phyloP scores from a whole-genome alignment of 2,329 filamentous ascomycete species.

The Talaromyces atroroseus region DNA sequence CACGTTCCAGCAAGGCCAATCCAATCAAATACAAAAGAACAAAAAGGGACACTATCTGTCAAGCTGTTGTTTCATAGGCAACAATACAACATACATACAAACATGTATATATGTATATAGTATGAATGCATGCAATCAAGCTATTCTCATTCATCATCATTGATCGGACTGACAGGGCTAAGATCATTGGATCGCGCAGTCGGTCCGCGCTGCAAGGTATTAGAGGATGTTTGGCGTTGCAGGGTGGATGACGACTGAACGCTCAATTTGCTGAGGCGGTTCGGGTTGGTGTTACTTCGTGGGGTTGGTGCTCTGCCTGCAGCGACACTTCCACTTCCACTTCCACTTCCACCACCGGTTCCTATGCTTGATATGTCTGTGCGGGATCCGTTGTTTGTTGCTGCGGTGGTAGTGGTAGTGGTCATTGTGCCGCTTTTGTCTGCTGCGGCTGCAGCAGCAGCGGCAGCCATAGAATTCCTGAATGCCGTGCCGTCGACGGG shows the following conservation, averaged over 20 bases:
- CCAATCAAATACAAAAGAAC: background rate
- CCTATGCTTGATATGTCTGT: constrained; percentile 7
- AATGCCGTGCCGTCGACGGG: constrained; percentile 12
- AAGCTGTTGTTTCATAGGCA: background rate
- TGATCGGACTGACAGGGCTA: constrained; percentile 10
- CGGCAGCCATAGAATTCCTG: constrained; percentile 1
- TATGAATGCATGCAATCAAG: background rate
- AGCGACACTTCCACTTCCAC: background rate
- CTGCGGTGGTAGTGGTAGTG: background rate
- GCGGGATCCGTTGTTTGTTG: constrained; percentile 9
- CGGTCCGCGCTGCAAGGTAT: background rate
- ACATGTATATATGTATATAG: background rate
- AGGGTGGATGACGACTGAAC: constrained; percentile 3
- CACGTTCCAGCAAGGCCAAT: background rate
- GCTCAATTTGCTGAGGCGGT: background rate
- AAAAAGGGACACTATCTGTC: background rate
- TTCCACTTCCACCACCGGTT: background rate
- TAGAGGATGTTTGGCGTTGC: background rate
- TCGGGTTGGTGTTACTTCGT: background rate
- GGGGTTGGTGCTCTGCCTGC: constrained; percentile 5
- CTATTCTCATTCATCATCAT: background rate
- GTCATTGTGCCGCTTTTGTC: background rate
- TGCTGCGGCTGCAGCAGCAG: constrained; percentile 2
- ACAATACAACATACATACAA: background rate
- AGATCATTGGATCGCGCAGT: background rate